Evolutionary conservation across 495 filamentous ascomycete species (phyloP), one percentile per base, ranked within the genome.

Genomic region (Clavariopsis aquatica): DNA sequence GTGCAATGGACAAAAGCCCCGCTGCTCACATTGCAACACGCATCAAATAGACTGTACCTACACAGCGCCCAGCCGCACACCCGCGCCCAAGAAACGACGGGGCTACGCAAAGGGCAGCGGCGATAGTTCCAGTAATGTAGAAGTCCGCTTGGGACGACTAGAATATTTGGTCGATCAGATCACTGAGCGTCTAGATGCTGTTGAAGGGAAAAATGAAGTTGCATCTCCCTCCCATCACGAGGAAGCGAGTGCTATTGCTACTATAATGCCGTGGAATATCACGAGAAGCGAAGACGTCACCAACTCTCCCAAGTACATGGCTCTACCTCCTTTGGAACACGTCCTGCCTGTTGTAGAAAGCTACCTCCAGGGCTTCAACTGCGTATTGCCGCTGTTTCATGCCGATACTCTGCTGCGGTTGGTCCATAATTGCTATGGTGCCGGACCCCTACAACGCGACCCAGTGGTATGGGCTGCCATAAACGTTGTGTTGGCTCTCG

Each of bases 401-500:
- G 59, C 28, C 24, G 59, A 43, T 54, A 62, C 59, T 38, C 59
- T 62, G 26, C 47, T 62, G 23, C 59, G 28, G 4, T 19, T 62
- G 49, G 29, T 62, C 24, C 59, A 62, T 29, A 27, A 62, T 28
- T 54, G 28, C 43, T 62, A 62, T 28, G 45, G 36, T 20, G 31
- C 53, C 45, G 23, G 23, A 52, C 22, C 9, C 24, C 29, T 20
- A 45, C 59, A 28, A 54, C 59, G 59, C 59, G 59, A 62, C 24
- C 59, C 59, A 53, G 59, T 62, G 28, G 61, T 27, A 64, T 64
- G 61, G 61, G 61, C 61, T 12, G 51, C 61, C 2, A 49, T 57
- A n/a, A 64, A 64, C 27, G 27, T 64, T 27, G 61, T 57, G 15
- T n/a, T 64, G 61, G 61, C 52, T 20, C 61, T 64, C 43, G 61